phyloP scores from a whole-genome alignment of 1,284 basidiomycete species.

The Boletellus deceptivus region DNA sequence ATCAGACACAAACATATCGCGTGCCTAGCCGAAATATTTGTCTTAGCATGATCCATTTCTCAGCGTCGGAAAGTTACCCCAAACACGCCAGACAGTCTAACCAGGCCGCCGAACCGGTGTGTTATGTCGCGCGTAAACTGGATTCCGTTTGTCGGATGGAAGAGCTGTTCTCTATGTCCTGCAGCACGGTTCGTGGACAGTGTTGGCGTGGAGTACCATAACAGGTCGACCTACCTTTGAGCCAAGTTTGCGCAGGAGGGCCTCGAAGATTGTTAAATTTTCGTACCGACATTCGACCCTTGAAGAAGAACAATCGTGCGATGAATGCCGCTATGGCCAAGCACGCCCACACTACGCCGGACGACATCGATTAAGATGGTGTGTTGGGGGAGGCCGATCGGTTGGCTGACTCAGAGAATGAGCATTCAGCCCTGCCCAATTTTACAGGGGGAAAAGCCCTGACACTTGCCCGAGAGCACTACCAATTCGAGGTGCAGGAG shows the following conservation, averaged over 20 bases:
- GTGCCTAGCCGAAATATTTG: neutral
- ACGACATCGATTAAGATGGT: neutral
- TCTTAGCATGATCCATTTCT: neutral
- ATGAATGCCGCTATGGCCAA: neutral
- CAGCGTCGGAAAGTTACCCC: neutral
- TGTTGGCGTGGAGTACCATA: too few species aligned
- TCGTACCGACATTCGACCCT: neutral
- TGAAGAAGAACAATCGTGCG: neutral
- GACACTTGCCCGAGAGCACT: too few species aligned
- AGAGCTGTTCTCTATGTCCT: neutral
- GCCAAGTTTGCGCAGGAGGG: neutral
- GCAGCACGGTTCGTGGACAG: too few species aligned
- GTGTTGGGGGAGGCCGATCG: neutral
- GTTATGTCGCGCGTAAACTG: neutral
- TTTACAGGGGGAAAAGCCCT: too few species aligned
- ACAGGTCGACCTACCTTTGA: neutral
- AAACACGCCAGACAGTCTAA: neutral
- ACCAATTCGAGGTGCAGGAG: too few species aligned
- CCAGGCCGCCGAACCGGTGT: neutral
- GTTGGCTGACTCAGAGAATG: too few species aligned
- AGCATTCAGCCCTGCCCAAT: too few species aligned
- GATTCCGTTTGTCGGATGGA: neutral
- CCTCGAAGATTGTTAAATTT: neutral
- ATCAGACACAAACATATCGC: slow-evolving; percentile 1
- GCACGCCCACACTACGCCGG: neutral